Percentiles rank a stretch among this genome's conserved stretches.
phyloP scores from a whole-genome alignment of 495 filamentous ascomycete genomes.

The Aspergillus incahuasiensis region DNA sequence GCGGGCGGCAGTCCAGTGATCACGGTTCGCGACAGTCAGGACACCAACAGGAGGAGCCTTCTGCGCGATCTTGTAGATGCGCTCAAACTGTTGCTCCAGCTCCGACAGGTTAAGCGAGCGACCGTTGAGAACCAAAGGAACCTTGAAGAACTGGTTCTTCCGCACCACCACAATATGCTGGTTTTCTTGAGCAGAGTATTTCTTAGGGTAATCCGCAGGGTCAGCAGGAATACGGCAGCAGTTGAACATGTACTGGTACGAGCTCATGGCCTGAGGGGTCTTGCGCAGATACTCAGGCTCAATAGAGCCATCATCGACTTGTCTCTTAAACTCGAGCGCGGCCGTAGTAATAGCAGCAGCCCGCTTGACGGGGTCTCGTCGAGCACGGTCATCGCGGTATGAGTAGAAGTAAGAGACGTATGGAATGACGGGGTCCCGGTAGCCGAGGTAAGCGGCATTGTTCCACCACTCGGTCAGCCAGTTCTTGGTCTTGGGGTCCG shows the following conservation, averaged over 20 bases:
- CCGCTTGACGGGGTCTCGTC: slow-evolving; percentile 84
- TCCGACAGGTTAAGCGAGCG: slow-evolving; percentile 79
- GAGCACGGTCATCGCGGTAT: slow-evolving; percentile 85
- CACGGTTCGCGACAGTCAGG: slow-evolving; percentile 87
- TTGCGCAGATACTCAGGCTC: slow-evolving; percentile 99
- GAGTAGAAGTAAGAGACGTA: slow-evolving; percentile 99
- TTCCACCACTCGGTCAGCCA: slow-evolving; percentile 99
- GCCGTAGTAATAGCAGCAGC: slow-evolving; percentile 86
- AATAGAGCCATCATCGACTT: slow-evolving; percentile 75
- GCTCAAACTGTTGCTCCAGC: slow-evolving; percentile 80
- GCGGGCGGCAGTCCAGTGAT: slow-evolving; percentile 85
- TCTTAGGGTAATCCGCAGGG: slow-evolving; percentile 75
- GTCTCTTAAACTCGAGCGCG: slow-evolving; percentile 86
- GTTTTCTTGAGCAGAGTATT: slow-evolving; percentile 68
- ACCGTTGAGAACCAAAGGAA: slow-evolving; percentile 69
- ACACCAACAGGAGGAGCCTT: slow-evolving; percentile 71
- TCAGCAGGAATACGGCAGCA: slow-evolving; percentile 79
- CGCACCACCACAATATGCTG: slow-evolving; percentile 84
- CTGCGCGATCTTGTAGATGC: slow-evolving; percentile 74
- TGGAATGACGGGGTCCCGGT: slow-evolving; percentile 93
- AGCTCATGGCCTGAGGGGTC: slow-evolving; percentile 93
- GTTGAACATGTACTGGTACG: slow-evolving; percentile 99
- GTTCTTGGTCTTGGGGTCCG: slow-evolving; percentile 81
- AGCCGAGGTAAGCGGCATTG: slow-evolving; percentile 80
- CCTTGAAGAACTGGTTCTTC: slow-evolving; percentile 96